A percentile compares a stretch with the other conserved stretches of the same genome.
Conservation (phyloP, 176 grass and related monocot genomes). For the Otatea glauca region DNA sequence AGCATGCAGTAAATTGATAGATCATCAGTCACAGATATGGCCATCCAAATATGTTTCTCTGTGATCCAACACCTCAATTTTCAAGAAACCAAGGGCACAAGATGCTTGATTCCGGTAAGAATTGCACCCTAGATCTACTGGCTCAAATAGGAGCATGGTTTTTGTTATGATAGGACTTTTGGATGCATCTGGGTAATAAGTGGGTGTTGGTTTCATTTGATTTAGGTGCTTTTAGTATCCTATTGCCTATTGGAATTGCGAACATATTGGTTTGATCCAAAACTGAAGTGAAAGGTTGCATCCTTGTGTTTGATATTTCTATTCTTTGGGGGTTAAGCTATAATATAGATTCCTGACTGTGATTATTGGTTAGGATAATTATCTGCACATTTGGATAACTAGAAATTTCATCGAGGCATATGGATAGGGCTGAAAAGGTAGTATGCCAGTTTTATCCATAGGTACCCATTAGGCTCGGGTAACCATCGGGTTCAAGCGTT, state of each 20-base stretch:
- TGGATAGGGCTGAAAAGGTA: no score
- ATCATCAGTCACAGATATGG: neutral
- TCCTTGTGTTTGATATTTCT: neutral
- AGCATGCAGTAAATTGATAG: neutral
- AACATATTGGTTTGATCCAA: neutral
- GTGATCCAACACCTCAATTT: neutral
- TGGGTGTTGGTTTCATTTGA: neutral
- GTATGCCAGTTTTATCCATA: no score
- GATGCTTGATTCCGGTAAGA: conserved; percentile 10
- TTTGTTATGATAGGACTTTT: neutral
- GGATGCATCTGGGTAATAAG: neutral
- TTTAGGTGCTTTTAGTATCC: neutral
- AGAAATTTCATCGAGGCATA: neutral
- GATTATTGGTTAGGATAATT: no score
- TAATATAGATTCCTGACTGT: no score
- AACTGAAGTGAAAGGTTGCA: neutral
- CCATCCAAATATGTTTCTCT: neutral
- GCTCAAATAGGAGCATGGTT: neutral
- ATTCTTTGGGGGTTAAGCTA: neutral
- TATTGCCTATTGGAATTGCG: neutral
- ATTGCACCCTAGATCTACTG: conserved; percentile 27
- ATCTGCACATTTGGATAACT: neutral
- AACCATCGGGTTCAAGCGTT: no score
- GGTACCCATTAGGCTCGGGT: no score
- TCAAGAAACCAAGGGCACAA: neutral